Conservation (phyloP, 1,284 basidiomycete genomes). For the Filobasidium uniguttulatum region DNA sequence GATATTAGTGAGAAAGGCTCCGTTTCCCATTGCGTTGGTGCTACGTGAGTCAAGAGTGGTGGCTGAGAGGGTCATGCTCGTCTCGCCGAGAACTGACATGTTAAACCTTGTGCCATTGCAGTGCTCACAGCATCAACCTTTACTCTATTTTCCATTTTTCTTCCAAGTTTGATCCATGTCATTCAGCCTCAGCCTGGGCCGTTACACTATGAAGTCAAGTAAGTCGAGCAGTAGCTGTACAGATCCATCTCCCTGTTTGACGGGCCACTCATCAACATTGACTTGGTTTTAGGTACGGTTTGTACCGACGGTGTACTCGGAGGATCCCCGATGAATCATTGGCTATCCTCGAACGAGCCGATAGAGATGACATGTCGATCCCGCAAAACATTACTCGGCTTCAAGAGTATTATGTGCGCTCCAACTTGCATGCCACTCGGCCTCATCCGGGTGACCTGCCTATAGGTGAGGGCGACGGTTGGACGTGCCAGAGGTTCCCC, state of each 20-base stretch:
- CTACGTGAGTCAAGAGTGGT: constrained; percentile 9
- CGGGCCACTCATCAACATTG: neutral
- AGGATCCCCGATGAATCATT: neutral
- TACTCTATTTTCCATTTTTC: constrained; percentile 32
- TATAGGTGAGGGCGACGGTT: constrained; percentile 21
- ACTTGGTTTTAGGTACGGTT: constrained; percentile 27
- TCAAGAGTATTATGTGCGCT: too few relatives aligned
- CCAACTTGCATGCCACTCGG: too few relatives aligned
- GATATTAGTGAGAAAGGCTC: constrained; percentile 10
- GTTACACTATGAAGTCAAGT: constrained; percentile 32
- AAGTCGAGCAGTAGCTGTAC: constrained; percentile 2
- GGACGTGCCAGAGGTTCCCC: constrained; percentile 32
- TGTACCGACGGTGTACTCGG: constrained; percentile 25
- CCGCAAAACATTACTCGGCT: too few relatives aligned
- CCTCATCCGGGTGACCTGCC: too few relatives aligned
- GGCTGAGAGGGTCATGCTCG: too few relatives aligned
- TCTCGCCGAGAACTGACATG: too few relatives aligned
- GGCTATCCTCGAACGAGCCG: constrained; percentile 3
- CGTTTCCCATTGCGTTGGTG: constrained; percentile 8
- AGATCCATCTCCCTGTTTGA: neutral
- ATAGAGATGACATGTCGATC: too few relatives aligned
- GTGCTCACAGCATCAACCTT: constrained; percentile 30
- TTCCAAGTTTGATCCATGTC: constrained; percentile 31
- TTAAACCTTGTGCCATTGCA: too few relatives aligned
- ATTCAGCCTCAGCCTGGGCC: constrained; percentile 25